phyloP scores from a whole-genome alignment of 257 asterid species.

The Solanum corneliomulleri region DNA sequence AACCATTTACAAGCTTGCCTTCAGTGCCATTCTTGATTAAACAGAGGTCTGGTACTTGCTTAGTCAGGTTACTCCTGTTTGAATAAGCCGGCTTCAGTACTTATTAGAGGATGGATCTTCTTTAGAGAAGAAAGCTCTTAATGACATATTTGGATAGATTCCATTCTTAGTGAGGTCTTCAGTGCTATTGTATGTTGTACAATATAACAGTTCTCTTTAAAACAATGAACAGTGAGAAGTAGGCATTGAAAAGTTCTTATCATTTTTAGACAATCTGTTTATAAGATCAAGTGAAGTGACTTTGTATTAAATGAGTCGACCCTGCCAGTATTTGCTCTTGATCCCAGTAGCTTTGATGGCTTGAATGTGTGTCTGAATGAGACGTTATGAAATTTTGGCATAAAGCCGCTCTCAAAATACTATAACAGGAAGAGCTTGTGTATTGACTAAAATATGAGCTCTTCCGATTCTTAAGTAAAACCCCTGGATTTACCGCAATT shows the following conservation, averaged over 20 bases:
- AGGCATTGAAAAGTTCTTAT: background rate
- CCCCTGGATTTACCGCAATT: background rate
- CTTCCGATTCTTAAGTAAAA: background rate
- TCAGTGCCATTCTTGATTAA: background rate
- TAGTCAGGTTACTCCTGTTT: background rate
- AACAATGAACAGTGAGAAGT: background rate
- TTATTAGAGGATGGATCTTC: background rate
- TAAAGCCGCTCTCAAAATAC: background rate
- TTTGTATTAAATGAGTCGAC: background rate
- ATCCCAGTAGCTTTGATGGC: background rate
- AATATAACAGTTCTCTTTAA: background rate
- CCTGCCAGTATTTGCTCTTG: background rate
- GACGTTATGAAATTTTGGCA: background rate
- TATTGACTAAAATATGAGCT: background rate
- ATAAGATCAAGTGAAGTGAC: background rate
- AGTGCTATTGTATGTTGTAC: background rate
- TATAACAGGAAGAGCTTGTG: background rate
- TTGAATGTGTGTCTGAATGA: background rate
- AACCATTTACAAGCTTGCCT: background rate
- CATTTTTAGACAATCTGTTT: background rate
- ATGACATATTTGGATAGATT: background rate
- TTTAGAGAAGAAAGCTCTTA: background rate
- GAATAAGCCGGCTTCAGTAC: background rate
- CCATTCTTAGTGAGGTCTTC: background rate
- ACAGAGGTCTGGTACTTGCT: background rate